Evolutionary conservation across 1,139 yeast species (phyloP).

Genomic region (Candida tetrigidarum): DNA sequence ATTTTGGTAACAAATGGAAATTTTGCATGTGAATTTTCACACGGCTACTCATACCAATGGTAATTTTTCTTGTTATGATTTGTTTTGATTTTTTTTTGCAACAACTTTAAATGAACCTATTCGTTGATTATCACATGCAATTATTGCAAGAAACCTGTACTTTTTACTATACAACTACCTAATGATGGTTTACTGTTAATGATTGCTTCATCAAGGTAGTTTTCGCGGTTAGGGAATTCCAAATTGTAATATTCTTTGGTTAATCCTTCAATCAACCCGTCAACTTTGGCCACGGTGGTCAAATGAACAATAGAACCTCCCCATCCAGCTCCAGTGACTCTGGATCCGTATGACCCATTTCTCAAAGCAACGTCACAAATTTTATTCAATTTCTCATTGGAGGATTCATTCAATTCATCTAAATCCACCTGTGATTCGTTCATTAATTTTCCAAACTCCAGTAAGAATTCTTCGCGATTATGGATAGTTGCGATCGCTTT

Average conservation of each 20-base stretch:
- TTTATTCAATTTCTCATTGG: conserved; percentile 56
- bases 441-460: conserved; percentile 56
- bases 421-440: conserved; percentile 63
- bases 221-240: conserved; percentile 50
- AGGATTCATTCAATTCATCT: conserved; percentile 53
- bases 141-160: conserved; percentile 8
- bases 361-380: conserved; percentile 56
- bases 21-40: conserved; percentile 1
- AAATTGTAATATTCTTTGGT: conserved; percentile 48
- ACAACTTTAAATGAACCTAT: background rate
- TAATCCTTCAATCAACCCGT: conserved; percentile 42
- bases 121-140: background rate
- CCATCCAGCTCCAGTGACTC: conserved; percentile 84
- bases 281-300: conserved; percentile 49
- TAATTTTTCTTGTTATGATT: background rate
- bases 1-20: background rate
- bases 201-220: conserved; percentile 53
- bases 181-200: conserved; percentile 61
- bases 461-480: conserved; percentile 33
- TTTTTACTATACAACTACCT: conserved; percentile 48
- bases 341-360: conserved; percentile 66
- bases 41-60: no score
- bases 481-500: conserved; percentile 31
- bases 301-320: conserved; percentile 77
- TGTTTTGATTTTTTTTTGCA: conserved; percentile 8